Base-by-base conservation (phyloP, 2,329 filamentous ascomycete species). In the Davidsoniella australis region DNA sequence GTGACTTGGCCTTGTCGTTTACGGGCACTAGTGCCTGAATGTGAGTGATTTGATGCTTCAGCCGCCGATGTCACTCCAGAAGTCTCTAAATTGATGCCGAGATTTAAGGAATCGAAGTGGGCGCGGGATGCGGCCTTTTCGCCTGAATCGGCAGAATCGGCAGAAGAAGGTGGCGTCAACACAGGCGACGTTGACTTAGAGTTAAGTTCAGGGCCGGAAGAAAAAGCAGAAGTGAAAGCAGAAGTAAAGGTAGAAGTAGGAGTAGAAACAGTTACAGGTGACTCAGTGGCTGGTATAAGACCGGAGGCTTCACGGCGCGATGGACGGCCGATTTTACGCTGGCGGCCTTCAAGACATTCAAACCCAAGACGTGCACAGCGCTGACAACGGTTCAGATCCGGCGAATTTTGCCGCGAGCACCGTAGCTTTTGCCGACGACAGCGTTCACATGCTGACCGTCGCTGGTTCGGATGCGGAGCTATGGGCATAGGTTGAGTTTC, bases 401-500 rank as follows among this genome's bases (percentile, higher is more conserved):
- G 39, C 17, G 55, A 41, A 23, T 55, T 44, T 20, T 57, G 56
- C 16, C 60, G 60, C 6, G 55, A 55, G 53, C 61, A 63, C 26
- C 59, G 58, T 5, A 63, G 56, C 47, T 63, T 63, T 41, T 62
- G 60, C 9, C 57, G 54, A 6, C 60, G 61, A 16, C 61, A 63
- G 40, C 60, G 55, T 54, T 63, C 60, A 48, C 61, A 63, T 5
- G 60, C 59, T 5, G 59, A 60, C 24, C 61, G 59, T 33, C 61
- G 53, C 44, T 63, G 61, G 23, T 57, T 61, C 3, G 61, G 61
- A 42, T 63, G 61, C 2, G 58, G 57, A n/a, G 41, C 50, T 10
- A 26, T 45, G 24, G 33, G 50, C 4, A 23, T 2, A 9, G 33
- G 12, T 5, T 45, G 9, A 10, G 18, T 2, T 18, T 42, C 40